phyloP scores from a whole-genome alignment of 176 grass and related monocot species.

The Puya raimondii region DNA sequence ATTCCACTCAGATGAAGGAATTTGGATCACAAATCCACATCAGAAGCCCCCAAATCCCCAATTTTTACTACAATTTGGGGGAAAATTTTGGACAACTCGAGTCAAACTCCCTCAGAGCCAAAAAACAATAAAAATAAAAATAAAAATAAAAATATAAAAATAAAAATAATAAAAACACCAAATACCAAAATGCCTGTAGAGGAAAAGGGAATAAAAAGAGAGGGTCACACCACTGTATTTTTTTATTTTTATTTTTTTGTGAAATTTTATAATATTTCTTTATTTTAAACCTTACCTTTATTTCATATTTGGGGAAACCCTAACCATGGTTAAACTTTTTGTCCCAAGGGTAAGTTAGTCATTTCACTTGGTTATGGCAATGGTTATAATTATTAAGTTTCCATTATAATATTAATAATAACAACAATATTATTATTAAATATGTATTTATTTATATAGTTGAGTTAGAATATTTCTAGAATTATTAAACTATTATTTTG shows the following conservation, averaged over 20 bases:
- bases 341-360: neutral
- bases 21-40: slow-evolving; percentile 5
- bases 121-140: neutral
- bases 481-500: too few species aligned
- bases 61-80: slow-evolving; percentile 8
- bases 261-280: neutral
- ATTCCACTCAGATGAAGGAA: slow-evolving; percentile 10
- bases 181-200: slow-evolving; percentile 22
- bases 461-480: too few species aligned
- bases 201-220: slow-evolving; percentile 9
- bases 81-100: slow-evolving; percentile 6
- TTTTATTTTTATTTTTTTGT: slow-evolving; percentile 6
- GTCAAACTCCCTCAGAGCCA: slow-evolving; percentile 13
- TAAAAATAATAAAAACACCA: neutral
- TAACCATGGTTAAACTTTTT: slow-evolving; percentile 6
- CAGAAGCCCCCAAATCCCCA: slow-evolving; percentile 2
- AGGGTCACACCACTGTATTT: slow-evolving; percentile 13
- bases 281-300: slow-evolving; percentile 9
- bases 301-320: slow-evolving; percentile 10
- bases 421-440: neutral
- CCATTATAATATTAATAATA: neutral
- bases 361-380: neutral
- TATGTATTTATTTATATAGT: neutral
- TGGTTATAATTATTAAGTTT: neutral
- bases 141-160: too few species aligned